Conservation (phyloP, 306 rosid species). For the Pyrus betulifolia region DNA sequence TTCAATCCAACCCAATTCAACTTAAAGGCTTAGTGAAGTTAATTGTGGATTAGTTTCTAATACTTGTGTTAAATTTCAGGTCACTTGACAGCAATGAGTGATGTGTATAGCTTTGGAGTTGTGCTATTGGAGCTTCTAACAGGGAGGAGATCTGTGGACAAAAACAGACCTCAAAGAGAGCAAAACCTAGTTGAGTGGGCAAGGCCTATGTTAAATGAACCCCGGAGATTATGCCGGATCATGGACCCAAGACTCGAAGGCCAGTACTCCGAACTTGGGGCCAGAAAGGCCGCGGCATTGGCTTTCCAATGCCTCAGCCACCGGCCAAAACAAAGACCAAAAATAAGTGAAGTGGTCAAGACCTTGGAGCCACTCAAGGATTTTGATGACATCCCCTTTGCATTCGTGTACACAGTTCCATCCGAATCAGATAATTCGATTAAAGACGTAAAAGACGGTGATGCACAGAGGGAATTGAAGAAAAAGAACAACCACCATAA, state of each 20-base stretch:
- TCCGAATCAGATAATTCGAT: neutral
- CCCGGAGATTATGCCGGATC: slow-evolving; percentile 43
- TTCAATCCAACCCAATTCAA: neutral
- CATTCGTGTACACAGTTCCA: slow-evolving; percentile 72
- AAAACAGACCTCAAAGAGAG: slow-evolving; percentile 53
- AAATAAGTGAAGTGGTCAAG: slow-evolving; percentile 62
- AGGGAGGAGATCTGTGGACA: slow-evolving; percentile 77
- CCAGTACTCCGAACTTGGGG: slow-evolving; percentile 71
- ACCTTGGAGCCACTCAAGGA: slow-evolving; percentile 71
- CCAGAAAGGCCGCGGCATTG: slow-evolving; percentile 78
- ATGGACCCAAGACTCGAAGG: slow-evolving; percentile 90
- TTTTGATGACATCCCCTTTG: slow-evolving; percentile 54
- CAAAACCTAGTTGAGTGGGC: slow-evolving; percentile 86
- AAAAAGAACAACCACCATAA: slow-evolving; percentile 18
- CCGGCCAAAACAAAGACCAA: slow-evolving; percentile 69
- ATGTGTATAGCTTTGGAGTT: slow-evolving; percentile 91
- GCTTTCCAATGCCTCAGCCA: slow-evolving; percentile 88
- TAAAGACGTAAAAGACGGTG: slow-evolving; percentile 17
- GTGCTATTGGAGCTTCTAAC: slow-evolving; percentile 70
- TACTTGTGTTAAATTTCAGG: slow-evolving; percentile 23
- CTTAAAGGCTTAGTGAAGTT: too few relatives aligned
- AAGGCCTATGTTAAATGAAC: slow-evolving; percentile 54
- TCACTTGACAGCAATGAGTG: slow-evolving; percentile 91
- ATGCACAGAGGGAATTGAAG: slow-evolving; percentile 23
- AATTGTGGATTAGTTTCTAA: neutral